Percentiles rank a stretch among this genome's conserved stretches.
Conservation (phyloP, 2,329 filamentous ascomycete species). For the Cucurbitaria berberidis region DNA sequence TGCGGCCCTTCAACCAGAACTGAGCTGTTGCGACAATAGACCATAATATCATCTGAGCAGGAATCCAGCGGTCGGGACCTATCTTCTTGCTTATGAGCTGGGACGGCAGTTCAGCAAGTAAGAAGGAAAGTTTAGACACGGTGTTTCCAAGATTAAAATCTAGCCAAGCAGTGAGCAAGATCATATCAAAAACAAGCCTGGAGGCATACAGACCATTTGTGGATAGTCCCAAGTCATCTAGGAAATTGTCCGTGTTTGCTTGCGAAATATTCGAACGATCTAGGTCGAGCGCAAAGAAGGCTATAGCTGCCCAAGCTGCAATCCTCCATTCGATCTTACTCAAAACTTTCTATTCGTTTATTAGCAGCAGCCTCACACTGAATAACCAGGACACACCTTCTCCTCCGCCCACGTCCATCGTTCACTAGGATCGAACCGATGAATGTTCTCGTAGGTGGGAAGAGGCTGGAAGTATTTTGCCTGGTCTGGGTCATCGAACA, state of each 20-base stretch:
- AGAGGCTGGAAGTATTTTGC: slow-evolving; percentile 46
- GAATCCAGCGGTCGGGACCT: slow-evolving; percentile 50
- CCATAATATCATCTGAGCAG: slow-evolving; percentile 51
- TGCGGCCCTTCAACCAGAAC: slow-evolving; percentile 62
- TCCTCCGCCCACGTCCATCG: slow-evolving; percentile 62
- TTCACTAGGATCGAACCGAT: slow-evolving; percentile 61
- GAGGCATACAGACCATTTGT: slow-evolving; percentile 21
- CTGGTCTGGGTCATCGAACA: slow-evolving; percentile 19
- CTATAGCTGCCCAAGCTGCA: slow-evolving; percentile 55
- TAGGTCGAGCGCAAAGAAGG: slow-evolving; percentile 59
- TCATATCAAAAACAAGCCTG: neutral
- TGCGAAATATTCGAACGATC: slow-evolving; percentile 50
- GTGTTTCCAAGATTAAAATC: slow-evolving; percentile 40
- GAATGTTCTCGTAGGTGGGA: slow-evolving; percentile 61
- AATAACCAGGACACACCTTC: slow-evolving; percentile 35
- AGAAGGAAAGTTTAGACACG: slow-evolving; percentile 80
- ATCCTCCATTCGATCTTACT: slow-evolving; percentile 54
- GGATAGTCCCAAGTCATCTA: slow-evolving; percentile 26
- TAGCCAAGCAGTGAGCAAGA: neutral
- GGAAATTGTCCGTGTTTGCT: slow-evolving; percentile 33
- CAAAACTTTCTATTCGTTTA: slow-evolving; percentile 14
- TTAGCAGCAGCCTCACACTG: neutral
- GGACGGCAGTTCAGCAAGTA: slow-evolving; percentile 57
- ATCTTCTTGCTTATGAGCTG: slow-evolving; percentile 51
- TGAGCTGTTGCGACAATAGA: slow-evolving; percentile 64